A percentile compares a stretch with the other conserved stretches of the same genome.
These are phyloP conservation scores for Ambrosia hybrid DNA, from an alignment of 140 eudicot species.

Conservation along the genomic window DNA sequence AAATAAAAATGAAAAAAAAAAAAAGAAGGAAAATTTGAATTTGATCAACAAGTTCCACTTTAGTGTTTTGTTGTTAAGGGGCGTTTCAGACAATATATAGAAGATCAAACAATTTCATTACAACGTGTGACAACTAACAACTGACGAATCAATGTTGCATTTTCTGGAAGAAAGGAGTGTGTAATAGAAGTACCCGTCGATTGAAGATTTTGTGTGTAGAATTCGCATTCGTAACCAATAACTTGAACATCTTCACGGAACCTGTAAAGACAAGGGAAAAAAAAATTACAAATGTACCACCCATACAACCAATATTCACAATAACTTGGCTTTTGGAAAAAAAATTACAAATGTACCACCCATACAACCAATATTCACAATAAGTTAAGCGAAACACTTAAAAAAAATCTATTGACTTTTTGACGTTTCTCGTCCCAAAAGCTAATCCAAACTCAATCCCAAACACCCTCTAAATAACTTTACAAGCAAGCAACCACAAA, in stretches of 20 bases:
- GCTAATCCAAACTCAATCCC: too few species aligned
- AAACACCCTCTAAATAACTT: not conserved
- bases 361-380: too few species aligned
- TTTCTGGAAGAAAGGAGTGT: not conserved
- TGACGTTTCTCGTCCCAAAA: too few species aligned
- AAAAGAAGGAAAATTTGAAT: not conserved
- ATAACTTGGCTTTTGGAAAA: too few species aligned
- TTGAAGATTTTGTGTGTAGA: constrained; percentile 22
- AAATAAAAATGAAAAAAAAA: not conserved
- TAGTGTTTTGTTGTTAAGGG: not conserved
- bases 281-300: too few species aligned
- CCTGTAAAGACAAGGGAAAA: not conserved
- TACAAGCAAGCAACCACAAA: not conserved
- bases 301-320: too few species aligned
- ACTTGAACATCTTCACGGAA: constrained; percentile 43
- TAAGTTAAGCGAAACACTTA: too few species aligned
- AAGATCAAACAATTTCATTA: not conserved
- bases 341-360: too few species aligned
- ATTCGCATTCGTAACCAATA: constrained; percentile 36
- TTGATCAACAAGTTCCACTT: not conserved
- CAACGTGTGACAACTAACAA: too few species aligned
- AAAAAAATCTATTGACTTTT: too few species aligned
- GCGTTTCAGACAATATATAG: not conserved
- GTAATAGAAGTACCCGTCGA: constrained; percentile 36
- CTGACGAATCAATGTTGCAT: not conserved